Conservation (phyloP, 2,329 filamentous ascomycete genomes). For the Talaromyces islandicus region DNA sequence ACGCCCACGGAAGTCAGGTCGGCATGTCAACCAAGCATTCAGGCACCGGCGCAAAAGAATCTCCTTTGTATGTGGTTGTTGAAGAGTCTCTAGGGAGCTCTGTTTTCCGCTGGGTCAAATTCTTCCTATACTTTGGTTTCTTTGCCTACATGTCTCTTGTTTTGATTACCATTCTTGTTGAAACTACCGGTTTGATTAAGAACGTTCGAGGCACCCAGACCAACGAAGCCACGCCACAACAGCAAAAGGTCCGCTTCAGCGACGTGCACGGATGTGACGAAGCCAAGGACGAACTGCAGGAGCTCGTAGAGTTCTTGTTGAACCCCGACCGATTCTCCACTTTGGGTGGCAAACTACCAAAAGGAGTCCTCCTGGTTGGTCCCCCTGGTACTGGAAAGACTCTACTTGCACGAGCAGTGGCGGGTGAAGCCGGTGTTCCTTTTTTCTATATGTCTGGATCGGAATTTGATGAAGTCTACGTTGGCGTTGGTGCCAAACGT, state of each 20-base stretch:
- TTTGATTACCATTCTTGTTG: constrained; percentile 73
- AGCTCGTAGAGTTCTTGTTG: constrained; percentile 92
- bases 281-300: constrained; percentile 94
- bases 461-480: constrained; percentile 97
- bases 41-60: constrained; percentile 67
- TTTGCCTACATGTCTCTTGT: constrained; percentile 74
- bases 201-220: constrained; percentile 66
- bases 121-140: constrained; percentile 71
- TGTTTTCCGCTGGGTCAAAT: constrained; percentile 89
- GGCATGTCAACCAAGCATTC: constrained; percentile 40
- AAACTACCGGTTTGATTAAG: constrained; percentile 72
- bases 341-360: constrained; percentile 91
- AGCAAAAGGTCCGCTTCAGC: constrained; percentile 82
- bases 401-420: constrained; percentile 86
- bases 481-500: constrained; percentile 92
- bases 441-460: constrained; percentile 99
- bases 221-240: constrained; percentile 85
- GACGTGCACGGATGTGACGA: constrained; percentile 98
- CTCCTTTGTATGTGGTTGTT: constrained; percentile 91
- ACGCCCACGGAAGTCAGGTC: constrained; percentile 61
- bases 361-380: constrained; percentile 90
- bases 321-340: constrained; percentile 90
- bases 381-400: constrained; percentile 98
- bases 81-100: constrained; percentile 76
- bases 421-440: constrained; percentile 91